Conservation (phyloP, 2,329 filamentous ascomycete genomes). For the Balansia obtecta region DNA sequence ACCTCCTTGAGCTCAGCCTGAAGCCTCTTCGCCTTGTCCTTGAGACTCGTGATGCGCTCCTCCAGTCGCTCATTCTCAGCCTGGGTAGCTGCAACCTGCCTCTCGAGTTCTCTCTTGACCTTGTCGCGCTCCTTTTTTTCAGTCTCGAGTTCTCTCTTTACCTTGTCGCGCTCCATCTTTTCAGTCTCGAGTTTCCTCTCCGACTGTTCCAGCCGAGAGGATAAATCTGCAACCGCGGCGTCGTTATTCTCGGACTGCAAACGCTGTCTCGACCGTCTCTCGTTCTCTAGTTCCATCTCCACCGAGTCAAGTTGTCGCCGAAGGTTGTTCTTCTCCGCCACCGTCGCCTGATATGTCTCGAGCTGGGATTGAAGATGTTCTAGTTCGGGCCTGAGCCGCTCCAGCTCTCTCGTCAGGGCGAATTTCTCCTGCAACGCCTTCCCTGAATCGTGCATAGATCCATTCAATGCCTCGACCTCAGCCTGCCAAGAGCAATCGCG, state of each 20-base stretch:
- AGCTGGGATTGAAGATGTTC: slow-evolving; percentile 44
- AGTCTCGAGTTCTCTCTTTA: slow-evolving; percentile 34
- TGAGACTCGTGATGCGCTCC: slow-evolving; percentile 56
- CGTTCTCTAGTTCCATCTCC: slow-evolving; percentile 72
- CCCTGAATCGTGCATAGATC: slow-evolving; percentile 54
- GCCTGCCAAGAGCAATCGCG: slow-evolving; percentile 32
- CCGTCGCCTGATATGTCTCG: slow-evolving; percentile 49
- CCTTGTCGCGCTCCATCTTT: slow-evolving; percentile 33
- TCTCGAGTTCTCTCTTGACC: slow-evolving; percentile 32
- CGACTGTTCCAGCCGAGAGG: slow-evolving; percentile 21
- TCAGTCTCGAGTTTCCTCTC: slow-evolving; percentile 27
- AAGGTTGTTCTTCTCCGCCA: slow-evolving; percentile 69
- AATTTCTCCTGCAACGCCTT: slow-evolving; percentile 53
- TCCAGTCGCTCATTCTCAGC: slow-evolving; percentile 53
- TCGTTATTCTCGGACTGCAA: slow-evolving; percentile 21
- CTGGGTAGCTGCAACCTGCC: slow-evolving; percentile 47
- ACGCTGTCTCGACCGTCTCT: slow-evolving; percentile 35
- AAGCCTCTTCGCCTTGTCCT: slow-evolving; percentile 53
- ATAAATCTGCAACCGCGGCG: slow-evolving; percentile 30
- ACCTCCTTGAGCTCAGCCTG: slow-evolving; percentile 62
- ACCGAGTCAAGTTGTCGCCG: slow-evolving; percentile 66
- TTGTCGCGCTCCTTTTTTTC: slow-evolving; percentile 34
- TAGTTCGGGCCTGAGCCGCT: slow-evolving; percentile 40
- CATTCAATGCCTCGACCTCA: slow-evolving; percentile 58
- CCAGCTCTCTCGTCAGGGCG: slow-evolving; percentile 37